Conservation (phyloP, 441 rosid species). For the Manihot esculenta region DNA sequence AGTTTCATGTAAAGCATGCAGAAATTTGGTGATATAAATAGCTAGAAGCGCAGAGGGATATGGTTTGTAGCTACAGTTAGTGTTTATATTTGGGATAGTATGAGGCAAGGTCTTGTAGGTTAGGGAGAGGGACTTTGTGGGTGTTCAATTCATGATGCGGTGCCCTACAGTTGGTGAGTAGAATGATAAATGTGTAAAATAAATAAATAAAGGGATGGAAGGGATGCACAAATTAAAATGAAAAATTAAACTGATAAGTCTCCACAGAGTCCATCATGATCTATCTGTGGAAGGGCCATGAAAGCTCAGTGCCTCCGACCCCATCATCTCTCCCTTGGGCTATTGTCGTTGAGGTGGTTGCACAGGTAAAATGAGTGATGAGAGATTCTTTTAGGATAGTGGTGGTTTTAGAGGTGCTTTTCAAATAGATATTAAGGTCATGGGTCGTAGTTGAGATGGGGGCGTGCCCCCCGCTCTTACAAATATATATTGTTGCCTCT, state of each 20-base stretch:
- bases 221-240: too few species aligned
- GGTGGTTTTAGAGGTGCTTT: slow-evolving; percentile 46
- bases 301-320: slow-evolving; percentile 62
- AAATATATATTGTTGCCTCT: slow-evolving; percentile 8
- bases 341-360: slow-evolving; percentile 56
- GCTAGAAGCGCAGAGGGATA: background rate
- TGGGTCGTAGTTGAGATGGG: slow-evolving; percentile 53
- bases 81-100: background rate
- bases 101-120: too few species aligned
- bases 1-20: background rate
- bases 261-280: too few species aligned
- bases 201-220: background rate
- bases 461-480: slow-evolving; percentile 43
- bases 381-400: slow-evolving; percentile 14
- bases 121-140: too few species aligned
- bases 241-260: background rate
- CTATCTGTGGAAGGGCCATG: slow-evolving; percentile 25
- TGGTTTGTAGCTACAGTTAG: background rate
- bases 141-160: background rate
- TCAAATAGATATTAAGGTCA: slow-evolving; percentile 58
- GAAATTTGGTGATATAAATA: background rate
- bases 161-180: slow-evolving; percentile 23
- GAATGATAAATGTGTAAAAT: slow-evolving; percentile 16
- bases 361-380: slow-evolving; percentile 42
- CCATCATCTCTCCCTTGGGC: slow-evolving; percentile 34